phyloP scores from a whole-genome alignment of 2,329 filamentous ascomycete species.

The Clathrospora elynae region DNA sequence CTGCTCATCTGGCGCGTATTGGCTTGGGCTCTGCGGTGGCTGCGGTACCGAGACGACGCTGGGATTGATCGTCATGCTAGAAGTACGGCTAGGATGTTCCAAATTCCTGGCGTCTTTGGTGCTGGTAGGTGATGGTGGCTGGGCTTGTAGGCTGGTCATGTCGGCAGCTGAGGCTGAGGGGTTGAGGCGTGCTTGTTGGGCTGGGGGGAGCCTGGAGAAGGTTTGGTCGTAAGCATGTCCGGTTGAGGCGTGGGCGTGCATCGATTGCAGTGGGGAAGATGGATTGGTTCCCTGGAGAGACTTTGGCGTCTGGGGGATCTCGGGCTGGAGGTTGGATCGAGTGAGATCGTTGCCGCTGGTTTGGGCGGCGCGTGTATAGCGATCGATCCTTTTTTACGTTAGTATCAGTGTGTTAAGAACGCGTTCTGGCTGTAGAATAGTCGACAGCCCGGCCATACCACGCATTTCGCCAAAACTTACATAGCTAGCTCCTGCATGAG shows the following conservation, averaged over 20 bases:
- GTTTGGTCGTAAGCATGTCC: conserved; percentile 40
- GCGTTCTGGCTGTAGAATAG: not conserved
- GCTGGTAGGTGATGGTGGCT: conserved; percentile 34
- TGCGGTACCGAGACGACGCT: conserved; percentile 27
- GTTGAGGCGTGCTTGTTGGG: conserved; percentile 47
- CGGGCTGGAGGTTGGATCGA: conserved; percentile 42
- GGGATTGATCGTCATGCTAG: conserved; percentile 38
- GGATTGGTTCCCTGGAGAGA: conserved; percentile 39
- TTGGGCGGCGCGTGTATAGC: conserved; percentile 50
- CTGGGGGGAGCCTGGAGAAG: conserved; percentile 38
- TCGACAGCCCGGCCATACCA: not conserved
- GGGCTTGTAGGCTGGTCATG: conserved; percentile 17
- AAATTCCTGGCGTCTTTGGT: conserved; percentile 23
- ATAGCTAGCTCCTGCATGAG: conserved; percentile 81
- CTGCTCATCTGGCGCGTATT: conserved; percentile 21
- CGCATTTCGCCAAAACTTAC: conserved; percentile 58
- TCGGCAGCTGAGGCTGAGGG: conserved; percentile 31
- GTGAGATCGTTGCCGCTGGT: conserved; percentile 41
- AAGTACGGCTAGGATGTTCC: conserved; percentile 36
- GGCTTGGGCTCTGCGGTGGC: conserved; percentile 26
- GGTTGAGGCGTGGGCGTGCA: conserved; percentile 49
- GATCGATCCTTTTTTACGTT: conserved; percentile 40
- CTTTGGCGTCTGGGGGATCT: conserved; percentile 37
- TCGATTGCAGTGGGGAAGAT: conserved; percentile 49
- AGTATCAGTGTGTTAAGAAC: conserved; percentile 4